A percentile compares a stretch with the other conserved stretches of the same genome.
These are phyloP conservation scores for Ustilago lituana DNA, from an alignment of 1,284 basidiomycete species.

Conservation along the genomic window DNA sequence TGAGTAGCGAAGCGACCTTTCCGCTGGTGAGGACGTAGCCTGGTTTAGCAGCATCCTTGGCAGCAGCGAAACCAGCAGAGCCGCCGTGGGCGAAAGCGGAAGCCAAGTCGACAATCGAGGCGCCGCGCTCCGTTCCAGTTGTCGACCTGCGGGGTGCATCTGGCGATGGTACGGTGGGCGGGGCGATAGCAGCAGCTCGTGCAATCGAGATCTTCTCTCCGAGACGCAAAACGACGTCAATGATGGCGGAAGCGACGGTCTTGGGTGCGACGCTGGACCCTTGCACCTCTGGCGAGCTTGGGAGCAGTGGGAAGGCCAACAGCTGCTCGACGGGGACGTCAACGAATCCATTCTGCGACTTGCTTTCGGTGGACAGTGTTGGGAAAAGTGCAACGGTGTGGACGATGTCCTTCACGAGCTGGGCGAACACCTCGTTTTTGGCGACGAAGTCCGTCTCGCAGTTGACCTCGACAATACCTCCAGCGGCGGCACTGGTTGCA, in stretches of 20 bases:
- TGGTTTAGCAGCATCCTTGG: conserved; percentile 69
- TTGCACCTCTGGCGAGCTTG: conserved; percentile 53
- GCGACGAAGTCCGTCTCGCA: conserved; percentile 98
- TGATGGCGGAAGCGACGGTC: conserved; percentile 80
- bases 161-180: conserved; percentile 68
- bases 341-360: conserved; percentile 4
- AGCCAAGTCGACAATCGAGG: conserved; percentile 69
- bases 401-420: conserved; percentile 81
- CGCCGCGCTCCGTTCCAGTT: conserved; percentile 7
- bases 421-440: conserved; percentile 82
- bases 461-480: conserved; percentile 88
- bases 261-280: conserved; percentile 64
- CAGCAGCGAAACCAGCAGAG: conserved; percentile 65
- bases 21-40: conserved; percentile 47
- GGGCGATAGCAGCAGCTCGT: conserved; percentile 78
- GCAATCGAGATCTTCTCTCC: conserved; percentile 88
- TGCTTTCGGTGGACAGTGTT: conserved; percentile 68
- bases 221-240: conserved; percentile 81
- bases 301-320: conserved; percentile 65
- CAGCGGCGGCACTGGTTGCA: conserved; percentile 69
- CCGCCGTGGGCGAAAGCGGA: conserved; percentile 82
- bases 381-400: conserved; percentile 85
- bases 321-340: conserved; percentile 48
- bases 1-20: conserved; percentile 53
- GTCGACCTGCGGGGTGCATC: conserved; percentile 40